Base-by-base conservation (phyloP, 2,329 filamentous ascomycete species). In the Aspergillus novofumigatus region DNA sequence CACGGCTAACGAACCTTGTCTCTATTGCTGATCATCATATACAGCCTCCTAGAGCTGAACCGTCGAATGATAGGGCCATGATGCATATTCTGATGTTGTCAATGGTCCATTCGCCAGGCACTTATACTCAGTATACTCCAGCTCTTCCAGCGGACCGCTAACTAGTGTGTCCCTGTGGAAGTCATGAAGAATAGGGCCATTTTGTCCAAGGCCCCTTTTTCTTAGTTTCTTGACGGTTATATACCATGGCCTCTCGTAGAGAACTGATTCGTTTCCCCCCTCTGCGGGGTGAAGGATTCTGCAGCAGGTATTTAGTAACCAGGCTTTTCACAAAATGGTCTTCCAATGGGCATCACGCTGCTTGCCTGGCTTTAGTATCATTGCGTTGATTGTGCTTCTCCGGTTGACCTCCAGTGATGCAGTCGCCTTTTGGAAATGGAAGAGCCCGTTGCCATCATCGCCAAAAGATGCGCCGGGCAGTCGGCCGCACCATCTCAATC, bases 281-380 rank as follows among this genome's bases (percentile, higher is more conserved):
- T 38, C 14, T 38, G 32, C 14, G 14, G 14, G 32, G 32, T 38
- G 32, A 38, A 38, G 32, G 32, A 17, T 7, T 38, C 32, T 38
- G 32, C 32, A 7, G 5, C 32, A 38, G 32, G 32, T 17, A 17
- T 17, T 17, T 38, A 6, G 14, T 38, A 17, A 17, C 32, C 32
- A 17, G 32, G 32, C 32, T 38, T 17, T 17, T 38, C 32, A 17
- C 56, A 64, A 35, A n/a, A 70, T 70, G 66, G 49, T 67, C 51
- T 54, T 26, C 20, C 25, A 48, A 41, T 71, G 69, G 69, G 21
- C 62, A 8, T 68, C 65, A 44, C 65, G 69, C 32, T 71, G 68
- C 58, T 52, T 71, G 29, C 69, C 69, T 17, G 68, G 67, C 29
- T 62, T 71, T 32, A 71, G 69, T 59, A 65, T 70, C 41, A 59